Base-by-base conservation (phyloP, 306 rosid genomes). In the Rubus idaeus region DNA sequence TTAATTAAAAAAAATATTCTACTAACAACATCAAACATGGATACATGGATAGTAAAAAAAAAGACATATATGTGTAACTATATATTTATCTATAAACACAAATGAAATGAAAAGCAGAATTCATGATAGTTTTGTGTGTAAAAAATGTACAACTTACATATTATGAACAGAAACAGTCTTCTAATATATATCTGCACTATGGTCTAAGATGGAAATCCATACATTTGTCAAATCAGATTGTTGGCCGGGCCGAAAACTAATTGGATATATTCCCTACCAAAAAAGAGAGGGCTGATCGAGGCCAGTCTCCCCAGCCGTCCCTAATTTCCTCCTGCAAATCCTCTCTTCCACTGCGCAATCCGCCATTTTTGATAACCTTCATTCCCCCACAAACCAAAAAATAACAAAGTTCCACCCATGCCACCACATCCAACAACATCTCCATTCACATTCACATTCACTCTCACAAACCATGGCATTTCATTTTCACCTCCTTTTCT, bases 311-410 rank as follows among this genome's bases (percentile, higher is more conserved):
- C 55, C n/a, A 14, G 46, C 46, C 68, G 40, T 63, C 21, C 55
- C 8, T 44, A 30, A 30, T 73, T 44, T 18, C 73, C 88, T 70
- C 88, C 90, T 77, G n/a, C 61, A 70, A 87, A 68, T 79, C 66
- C 93, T 87, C 89, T 72, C 81, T 75, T 85, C 87, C 91, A 79
- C 81, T 11, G 14, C 42, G 44, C 41, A 37, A 8, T 8, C 52
- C 45, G 46, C 71, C 46, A 62, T 61, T 5, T 61, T 58, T 42
- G 71, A 30, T 30, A 30, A 13, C 56, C 65, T 51, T 57, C 63
- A 50, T 46, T 73, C n/a, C 66, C 55, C 53, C 77, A 75, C 56
- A 60, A 10, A n/a, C 65, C 79, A 39, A 68, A 55, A 51, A 46
- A 12, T 52, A 71, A 18, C 63, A 11, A 17, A 46, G 21, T 35